These are phyloP conservation scores for Purshia tridentata DNA, from an alignment of 306 rosid genomes.

Conservation along the genomic window DNA sequence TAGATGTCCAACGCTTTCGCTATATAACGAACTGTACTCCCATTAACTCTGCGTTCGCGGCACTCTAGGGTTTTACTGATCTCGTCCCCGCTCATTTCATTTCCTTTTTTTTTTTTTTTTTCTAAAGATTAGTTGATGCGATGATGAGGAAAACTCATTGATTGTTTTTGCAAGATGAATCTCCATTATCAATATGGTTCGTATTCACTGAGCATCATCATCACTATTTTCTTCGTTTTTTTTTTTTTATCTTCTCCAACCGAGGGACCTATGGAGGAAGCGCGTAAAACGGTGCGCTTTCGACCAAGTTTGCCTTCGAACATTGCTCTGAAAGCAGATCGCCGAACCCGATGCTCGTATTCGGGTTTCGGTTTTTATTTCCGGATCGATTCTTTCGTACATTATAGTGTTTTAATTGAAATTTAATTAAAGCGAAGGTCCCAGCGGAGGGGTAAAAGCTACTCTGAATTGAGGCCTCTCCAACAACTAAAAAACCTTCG, in stretches of 20 bases:
- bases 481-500: slow-evolving; percentile 63
- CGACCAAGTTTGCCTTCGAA: slow-evolving; percentile 97
- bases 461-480: slow-evolving; percentile 74
- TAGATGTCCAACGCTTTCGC: not conserved
- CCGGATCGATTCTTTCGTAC: slow-evolving; percentile 36
- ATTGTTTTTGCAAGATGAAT: slow-evolving; percentile 75
- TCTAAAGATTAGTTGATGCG: not conserved
- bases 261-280: slow-evolving; percentile 91
- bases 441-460: slow-evolving; percentile 69
- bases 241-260: not conserved
- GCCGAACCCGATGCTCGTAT: slow-evolving; percentile 16
- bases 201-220: slow-evolving; percentile 93
- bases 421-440: slow-evolving; percentile 50
- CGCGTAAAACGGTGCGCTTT: slow-evolving; percentile 61
- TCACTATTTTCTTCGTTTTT: not conserved
- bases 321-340: slow-evolving; percentile 40
- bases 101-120: not conserved
- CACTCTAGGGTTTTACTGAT: slow-evolving; percentile 7
- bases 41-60: not conserved
- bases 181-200: slow-evolving; percentile 50
- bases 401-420: not conserved
- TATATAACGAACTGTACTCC: not conserved
- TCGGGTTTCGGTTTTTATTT: slow-evolving; percentile 32
- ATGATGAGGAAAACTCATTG: slow-evolving; percentile 39
- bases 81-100: not conserved